These are phyloP conservation scores for Populus davidiana DNA, from an alignment of 345 rosid genomes.

Conservation along the genomic window DNA sequence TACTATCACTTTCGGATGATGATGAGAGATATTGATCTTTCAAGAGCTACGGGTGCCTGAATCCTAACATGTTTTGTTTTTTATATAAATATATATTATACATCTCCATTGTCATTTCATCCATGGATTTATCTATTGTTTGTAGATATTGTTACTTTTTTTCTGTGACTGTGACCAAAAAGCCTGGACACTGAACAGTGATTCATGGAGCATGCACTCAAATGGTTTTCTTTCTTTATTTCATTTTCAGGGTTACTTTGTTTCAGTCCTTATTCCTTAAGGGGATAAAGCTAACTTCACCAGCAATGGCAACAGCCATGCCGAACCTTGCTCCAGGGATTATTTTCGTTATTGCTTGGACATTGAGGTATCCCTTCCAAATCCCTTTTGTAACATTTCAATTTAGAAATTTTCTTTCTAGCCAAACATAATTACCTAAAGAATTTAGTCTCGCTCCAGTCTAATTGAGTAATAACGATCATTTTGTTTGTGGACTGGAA, in stretches of 20 bases:
- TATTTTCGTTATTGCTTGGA: slow-evolving; percentile 86
- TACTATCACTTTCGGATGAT: background rate
- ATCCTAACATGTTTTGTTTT: background rate
- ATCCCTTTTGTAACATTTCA: background rate
- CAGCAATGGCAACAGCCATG: slow-evolving; percentile 96
- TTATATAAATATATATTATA: no score
- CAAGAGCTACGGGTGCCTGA: background rate
- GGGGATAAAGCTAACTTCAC: slow-evolving; percentile 80
- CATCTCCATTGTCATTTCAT: background rate
- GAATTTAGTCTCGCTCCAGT: background rate
- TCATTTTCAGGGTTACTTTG: slow-evolving; percentile 60
- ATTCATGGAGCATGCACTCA: background rate
- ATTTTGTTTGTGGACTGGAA: background rate
- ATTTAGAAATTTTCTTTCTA: background rate
- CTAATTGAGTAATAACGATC: background rate
- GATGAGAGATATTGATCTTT: background rate
- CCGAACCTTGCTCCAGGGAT: slow-evolving; percentile 90
- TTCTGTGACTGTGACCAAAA: background rate
- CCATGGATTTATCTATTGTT: background rate
- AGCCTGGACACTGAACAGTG: background rate
- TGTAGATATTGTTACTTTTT: background rate
- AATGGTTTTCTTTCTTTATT: background rate
- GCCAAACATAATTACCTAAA: background rate
- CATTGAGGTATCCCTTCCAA: slow-evolving; percentile 42
- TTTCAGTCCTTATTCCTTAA: slow-evolving; percentile 70